Percentiles rank a stretch among this genome's conserved stretches.
phyloP scores from a whole-genome alignment of 176 grass and related monocot genomes.

The Dendrocalamus sinicus region DNA sequence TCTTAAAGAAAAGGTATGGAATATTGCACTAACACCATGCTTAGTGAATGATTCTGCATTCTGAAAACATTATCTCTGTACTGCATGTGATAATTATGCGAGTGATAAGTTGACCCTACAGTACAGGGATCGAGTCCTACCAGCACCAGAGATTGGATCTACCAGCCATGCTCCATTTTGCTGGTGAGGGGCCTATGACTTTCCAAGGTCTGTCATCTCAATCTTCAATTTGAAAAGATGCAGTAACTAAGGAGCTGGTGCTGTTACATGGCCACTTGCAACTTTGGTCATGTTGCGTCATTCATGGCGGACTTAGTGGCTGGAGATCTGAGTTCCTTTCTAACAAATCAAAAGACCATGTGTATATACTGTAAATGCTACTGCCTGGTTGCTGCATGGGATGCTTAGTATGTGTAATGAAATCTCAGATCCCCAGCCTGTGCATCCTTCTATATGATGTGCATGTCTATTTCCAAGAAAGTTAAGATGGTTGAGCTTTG shows the following conservation, averaged over 20 bases:
- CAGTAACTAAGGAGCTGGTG: neutral
- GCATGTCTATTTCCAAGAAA: conserved; percentile 8
- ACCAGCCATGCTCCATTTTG: neutral
- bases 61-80: neutral
- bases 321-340: neutral
- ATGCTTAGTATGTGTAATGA: neutral
- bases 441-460: neutral
- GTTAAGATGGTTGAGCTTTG: neutral
- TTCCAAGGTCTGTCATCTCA: neutral
- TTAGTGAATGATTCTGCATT: conserved; percentile 9
- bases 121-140: neutral
- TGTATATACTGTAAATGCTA: neutral
- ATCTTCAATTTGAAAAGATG: neutral
- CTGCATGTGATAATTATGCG: conserved; percentile 5
- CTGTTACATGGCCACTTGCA: neutral
- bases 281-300: neutral
- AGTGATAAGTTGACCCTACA: conserved; percentile 5
- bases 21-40: neutral
- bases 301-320: neutral
- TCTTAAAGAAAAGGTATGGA: neutral
- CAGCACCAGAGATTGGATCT: conserved; percentile 34
- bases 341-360: neutral
- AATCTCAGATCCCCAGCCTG: neutral
- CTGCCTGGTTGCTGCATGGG: neutral
- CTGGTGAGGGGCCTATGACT: neutral